These are phyloP conservation scores for Begonia peltatifolia DNA, from an alignment of 306 rosid genomes.

Conservation along the genomic window DNA sequence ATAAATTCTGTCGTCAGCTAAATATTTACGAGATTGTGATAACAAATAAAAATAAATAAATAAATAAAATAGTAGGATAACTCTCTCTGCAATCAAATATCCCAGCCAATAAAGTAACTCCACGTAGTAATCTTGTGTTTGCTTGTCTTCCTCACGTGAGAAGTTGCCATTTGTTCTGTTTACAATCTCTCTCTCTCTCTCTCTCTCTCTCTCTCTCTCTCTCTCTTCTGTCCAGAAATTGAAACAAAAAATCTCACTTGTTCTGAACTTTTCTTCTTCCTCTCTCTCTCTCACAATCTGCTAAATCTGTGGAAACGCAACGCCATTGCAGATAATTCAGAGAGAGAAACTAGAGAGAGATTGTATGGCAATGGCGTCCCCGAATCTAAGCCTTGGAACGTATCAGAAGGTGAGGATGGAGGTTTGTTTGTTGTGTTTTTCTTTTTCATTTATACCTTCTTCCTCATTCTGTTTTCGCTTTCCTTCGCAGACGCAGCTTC, in stretches of 20 bases:
- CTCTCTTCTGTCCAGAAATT: background rate
- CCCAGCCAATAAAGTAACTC: no score
- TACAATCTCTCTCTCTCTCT: background rate
- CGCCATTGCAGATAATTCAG: background rate
- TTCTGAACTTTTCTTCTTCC: background rate
- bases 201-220: background rate
- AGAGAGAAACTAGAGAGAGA: background rate
- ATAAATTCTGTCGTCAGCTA: no score
- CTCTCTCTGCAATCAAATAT: no score
- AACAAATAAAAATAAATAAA: no score
- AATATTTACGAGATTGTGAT: no score
- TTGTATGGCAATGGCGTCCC: background rate
- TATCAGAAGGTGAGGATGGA: background rate
- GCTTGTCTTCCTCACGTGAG: background rate
- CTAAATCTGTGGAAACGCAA: background rate
- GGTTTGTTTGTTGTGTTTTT: background rate
- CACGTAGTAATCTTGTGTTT: background rate
- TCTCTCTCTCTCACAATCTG: background rate
- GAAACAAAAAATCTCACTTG: background rate
- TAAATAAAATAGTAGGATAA: no score
- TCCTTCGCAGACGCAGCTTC: constrained; percentile 18
- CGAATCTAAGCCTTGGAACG: background rate
- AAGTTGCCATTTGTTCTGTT: background rate
- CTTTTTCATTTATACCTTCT: background rate
- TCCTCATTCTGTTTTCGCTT: background rate